Evolutionary conservation across 306 rosid species (phyloP).

Genomic region (Quercus cerris): DNA sequence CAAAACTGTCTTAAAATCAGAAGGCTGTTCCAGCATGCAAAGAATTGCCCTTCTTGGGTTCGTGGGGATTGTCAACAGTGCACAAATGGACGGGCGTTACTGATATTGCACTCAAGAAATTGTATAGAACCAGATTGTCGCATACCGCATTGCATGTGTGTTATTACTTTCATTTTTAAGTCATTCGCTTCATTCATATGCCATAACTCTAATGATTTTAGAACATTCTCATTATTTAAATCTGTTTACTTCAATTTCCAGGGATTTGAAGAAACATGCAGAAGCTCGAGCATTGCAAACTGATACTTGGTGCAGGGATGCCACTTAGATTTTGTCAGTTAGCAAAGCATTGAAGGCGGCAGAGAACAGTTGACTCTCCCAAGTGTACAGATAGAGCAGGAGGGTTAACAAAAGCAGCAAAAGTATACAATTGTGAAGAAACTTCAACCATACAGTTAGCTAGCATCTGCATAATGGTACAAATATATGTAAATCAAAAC

Average conservation of each 20-base stretch:
- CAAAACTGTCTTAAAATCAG: conserved; percentile 32
- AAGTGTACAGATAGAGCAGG: background rate
- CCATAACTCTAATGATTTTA: too few relatives aligned
- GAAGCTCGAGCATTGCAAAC: conserved; percentile 12
- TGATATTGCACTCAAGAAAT: conserved; percentile 21
- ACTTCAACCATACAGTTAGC: too few relatives aligned
- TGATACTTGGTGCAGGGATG: conserved; percentile 15
- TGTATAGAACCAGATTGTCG: conserved; percentile 38
- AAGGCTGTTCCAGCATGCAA: conserved; percentile 37
- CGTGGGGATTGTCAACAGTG: conserved; percentile 38
- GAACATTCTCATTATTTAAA: background rate
- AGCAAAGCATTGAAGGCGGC: too few relatives aligned
- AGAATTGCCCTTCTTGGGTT: conserved; percentile 23
- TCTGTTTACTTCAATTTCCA: conserved; percentile 17
- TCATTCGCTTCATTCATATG: too few relatives aligned
- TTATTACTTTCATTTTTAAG: background rate
- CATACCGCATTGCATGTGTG: conserved; percentile 43
- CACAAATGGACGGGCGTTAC: conserved; percentile 22
- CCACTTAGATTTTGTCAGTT: background rate
- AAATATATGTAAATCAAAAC: too few relatives aligned
- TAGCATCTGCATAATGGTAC: too few relatives aligned
- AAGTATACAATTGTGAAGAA: background rate
- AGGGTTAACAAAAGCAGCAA: background rate
- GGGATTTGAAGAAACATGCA: conserved; percentile 33
- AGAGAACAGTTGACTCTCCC: background rate